Base-by-base conservation (phyloP, 768 basidiomycete genomes). In the Nidula microcarpa region DNA sequence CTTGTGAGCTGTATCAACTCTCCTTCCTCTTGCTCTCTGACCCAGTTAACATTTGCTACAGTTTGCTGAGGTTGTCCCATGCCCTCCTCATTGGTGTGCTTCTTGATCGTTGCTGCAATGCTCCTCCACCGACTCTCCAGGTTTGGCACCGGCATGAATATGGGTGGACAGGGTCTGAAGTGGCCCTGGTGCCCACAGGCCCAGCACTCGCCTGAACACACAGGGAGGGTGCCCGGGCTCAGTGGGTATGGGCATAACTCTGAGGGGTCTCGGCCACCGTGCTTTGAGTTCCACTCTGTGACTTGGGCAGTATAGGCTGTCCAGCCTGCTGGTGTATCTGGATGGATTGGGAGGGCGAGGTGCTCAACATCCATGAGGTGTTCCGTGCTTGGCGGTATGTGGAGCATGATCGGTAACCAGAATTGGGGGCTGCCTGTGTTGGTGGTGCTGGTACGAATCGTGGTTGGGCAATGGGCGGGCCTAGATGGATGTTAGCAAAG, bases 211-310 rank as follows among this genome's bases (percentile, higher is more conserved):
- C 57, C 56, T 13, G 55, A 49, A 2, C 45, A 53, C 11, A 64
- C 49, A 11, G 60, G 49, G 14, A 39, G 34, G 4, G 64, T 60
- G 4, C 66, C 65, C 0, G 64, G 64, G 0, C 45, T 54, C 0
- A 68, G 58, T 6, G 66, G 64, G 48, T 58, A 60, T 3, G 61
- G 64, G 2, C 56, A 53, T 4, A 51, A 10, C 43, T 57, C 59
- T 34, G 50, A 54, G 6, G 54, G 53, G 2, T 39, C 6, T 32
- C 11, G 37, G 0, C 43, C 49, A 1, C 33, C 30, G 37, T 55
- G 33, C 9, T 33, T 45, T 6, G 43, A 41, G 7, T 39, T 33
- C 49, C 55, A 65, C 0, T 35, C 47, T 5, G 56, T 43, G 10
- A 62, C n/a, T 34, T 61, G 52, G 1, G 43, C 47, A 1, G 49